Evolutionary conservation across 345 rosid genomes (phyloP), one percentile per base, ranked within the genome.

Genomic region (Brassica nigra): DNA sequence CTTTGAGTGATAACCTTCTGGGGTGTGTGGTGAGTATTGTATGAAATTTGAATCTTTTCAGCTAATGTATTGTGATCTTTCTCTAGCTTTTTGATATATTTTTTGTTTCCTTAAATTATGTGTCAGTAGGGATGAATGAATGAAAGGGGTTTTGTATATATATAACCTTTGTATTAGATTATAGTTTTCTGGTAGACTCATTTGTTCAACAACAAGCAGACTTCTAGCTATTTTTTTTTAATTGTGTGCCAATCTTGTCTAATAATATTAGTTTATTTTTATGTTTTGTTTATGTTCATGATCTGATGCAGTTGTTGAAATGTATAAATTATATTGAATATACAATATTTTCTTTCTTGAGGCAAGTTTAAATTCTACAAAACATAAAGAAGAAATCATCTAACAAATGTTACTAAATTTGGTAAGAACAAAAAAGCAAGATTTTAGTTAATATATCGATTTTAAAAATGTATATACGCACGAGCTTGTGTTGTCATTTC

Each of bases 1-100:
- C 61, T 42, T n/a, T 20, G 64, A 59, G 72, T 65, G 4, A 44
- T 64, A 72, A 78, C 52, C 73, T 78, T 72, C 15, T 73, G 74
- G 77, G 49, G 42, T 74, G 64, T 73, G 82, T 66, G 69, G 64
- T 73, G 69, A 73, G 82, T 79, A 67, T 79, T 66, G 77, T 79
- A 67, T 23, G 70, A 47, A 74, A 67, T 68, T 68, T 79, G 67
- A 61, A 59, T 72, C 3, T 73, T 73, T 16, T 28, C 7, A 71
- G 67, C 30, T n/a, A 67, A 79, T 64, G 28, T 79, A 61, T 59
- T 79, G 78, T 79, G 65, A 74, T 79, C 8, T 61, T 74, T 68
- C 23, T 79, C 5, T 79, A 79, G 82, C 33, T 66, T 31, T 30
- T 78, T 78, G 5, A 55, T 69, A 39, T 39, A 20, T 54, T 76